A percentile compares a stretch with the other conserved stretches of the same genome.
Conservation (phyloP, 2,329 filamentous ascomycete species). For the Apiospora pterosperma region DNA sequence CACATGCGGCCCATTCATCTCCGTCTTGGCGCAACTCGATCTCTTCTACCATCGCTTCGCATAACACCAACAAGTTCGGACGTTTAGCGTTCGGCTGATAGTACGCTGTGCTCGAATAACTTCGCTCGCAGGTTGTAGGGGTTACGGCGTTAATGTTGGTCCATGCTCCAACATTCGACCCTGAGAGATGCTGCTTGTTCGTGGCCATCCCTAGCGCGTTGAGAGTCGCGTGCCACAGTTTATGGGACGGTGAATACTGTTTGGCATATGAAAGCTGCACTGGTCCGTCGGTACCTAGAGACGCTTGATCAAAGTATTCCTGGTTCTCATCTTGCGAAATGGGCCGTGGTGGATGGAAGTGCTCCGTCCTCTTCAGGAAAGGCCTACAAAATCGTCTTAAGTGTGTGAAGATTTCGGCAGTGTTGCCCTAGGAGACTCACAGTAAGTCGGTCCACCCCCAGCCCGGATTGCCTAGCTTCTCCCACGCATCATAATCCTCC, state of each 20-base stretch:
- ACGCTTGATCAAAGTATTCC: constrained; percentile 33
- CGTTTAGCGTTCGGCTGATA: constrained; percentile 32
- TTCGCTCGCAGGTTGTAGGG: constrained; percentile 29
- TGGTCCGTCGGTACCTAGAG: constrained; percentile 42
- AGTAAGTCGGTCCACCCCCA: constrained; percentile 53
- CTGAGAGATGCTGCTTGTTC: constrained; percentile 33
- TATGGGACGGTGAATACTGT: constrained; percentile 37
- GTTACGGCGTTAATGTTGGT: constrained; percentile 32
- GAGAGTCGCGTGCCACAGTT: constrained; percentile 41
- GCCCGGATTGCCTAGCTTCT: constrained; percentile 51
- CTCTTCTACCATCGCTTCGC: constrained; percentile 41
- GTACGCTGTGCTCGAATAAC: constrained; percentile 39
- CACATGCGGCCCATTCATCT: constrained; percentile 27
- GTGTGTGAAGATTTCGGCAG: neutral
- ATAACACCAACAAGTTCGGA: constrained; percentile 44
- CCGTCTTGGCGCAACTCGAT: constrained; percentile 36
- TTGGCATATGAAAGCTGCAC: constrained; percentile 44
- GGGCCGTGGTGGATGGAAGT: constrained; percentile 35
- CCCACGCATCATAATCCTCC: constrained; percentile 55
- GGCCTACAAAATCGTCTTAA: constrained; percentile 30
- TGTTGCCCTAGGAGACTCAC: constrained; percentile 10
- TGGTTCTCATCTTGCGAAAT: constrained; percentile 30
- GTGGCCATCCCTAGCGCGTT: constrained; percentile 32
- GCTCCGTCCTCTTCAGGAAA: constrained; percentile 48
- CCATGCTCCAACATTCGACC: constrained; percentile 38